Percentiles rank a stretch among this genome's conserved stretches.
Conservation (phyloP, 305 asterid species). For the Withania somnifera region DNA sequence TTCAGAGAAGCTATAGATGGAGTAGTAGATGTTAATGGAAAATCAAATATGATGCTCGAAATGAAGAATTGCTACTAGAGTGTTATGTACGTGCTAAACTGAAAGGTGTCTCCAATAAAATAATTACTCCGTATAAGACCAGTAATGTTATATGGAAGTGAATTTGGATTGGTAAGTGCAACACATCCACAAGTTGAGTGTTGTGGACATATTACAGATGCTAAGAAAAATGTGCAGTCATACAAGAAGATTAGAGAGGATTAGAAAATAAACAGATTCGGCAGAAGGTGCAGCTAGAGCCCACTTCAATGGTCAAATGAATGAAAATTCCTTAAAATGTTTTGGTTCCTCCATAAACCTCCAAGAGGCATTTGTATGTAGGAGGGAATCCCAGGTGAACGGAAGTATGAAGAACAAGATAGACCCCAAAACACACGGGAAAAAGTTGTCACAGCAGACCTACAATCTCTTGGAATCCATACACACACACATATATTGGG, state of each 20-base stretch:
- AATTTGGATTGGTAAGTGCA: neutral
- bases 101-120: neutral
- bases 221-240: neutral
- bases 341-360: neutral
- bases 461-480: neutral
- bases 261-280: neutral
- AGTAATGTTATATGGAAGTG: neutral
- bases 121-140: neutral
- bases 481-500: no score
- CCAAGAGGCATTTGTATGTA: neutral
- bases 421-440: neutral
- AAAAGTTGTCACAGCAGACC: neutral
- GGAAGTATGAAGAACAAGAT: neutral
- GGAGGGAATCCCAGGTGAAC: neutral
- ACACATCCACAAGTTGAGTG: neutral
- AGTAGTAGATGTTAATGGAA: neutral
- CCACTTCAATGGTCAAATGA: neutral
- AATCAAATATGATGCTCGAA: neutral
- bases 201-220: neutral
- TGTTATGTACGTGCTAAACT: neutral
- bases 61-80: neutral
- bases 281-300: neutral
- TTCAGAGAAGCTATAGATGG: neutral
- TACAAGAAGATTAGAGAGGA: neutral
- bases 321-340: neutral